Evolutionary conservation across 164 flowering plant species (phyloP), one percentile per base, ranked within the genome.

Genomic region (Vitis rotundifolia): DNA sequence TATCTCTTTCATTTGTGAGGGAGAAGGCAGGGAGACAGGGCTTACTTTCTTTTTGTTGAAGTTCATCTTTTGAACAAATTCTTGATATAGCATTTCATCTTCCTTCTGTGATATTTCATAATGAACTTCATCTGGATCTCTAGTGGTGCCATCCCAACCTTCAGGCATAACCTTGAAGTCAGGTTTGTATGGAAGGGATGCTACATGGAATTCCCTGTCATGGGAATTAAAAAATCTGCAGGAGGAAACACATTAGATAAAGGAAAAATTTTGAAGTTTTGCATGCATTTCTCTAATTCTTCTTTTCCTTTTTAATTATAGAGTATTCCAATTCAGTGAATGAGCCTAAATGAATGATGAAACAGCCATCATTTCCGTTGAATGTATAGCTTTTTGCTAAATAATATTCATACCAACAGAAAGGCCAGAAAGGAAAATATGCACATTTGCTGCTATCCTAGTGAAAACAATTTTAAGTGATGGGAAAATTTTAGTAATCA

Each of bases 141-240:
- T 85, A 11, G 87, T 84, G 62, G 92, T 91, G 29, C 99, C 97
- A 80, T 93, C 99, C 98, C 99, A 95, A 57, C 90, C 98, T 81
- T 89, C 97, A 15, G 97, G 97, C 99, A 95, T 93, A 44, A 95
- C 97, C 81, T 88, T 95, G 80, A 95, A 95, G 66, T 93, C 96
- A 9, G 99, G 99, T 71, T 91, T 95, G 76, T 93, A 88, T 0
- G 96, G 94, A 76, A 93, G 93, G 52, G 96, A 80, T 11, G 99
- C 99, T 52, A 95, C 93, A 80, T 95, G 99, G 73, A 93, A 95
- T 76, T 95, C 99, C 73, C 90, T 83, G 66, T 89, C 95, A 82
- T 91, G 93, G 12, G 94, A 89, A 44, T 69, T 76, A 65, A 88
- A 91, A 67, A 91, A 91, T 72, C 98, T 93, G 86, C 80, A 81